phyloP scores from a whole-genome alignment of 2,329 filamentous ascomycete species.

The Geosmithia flava region DNA sequence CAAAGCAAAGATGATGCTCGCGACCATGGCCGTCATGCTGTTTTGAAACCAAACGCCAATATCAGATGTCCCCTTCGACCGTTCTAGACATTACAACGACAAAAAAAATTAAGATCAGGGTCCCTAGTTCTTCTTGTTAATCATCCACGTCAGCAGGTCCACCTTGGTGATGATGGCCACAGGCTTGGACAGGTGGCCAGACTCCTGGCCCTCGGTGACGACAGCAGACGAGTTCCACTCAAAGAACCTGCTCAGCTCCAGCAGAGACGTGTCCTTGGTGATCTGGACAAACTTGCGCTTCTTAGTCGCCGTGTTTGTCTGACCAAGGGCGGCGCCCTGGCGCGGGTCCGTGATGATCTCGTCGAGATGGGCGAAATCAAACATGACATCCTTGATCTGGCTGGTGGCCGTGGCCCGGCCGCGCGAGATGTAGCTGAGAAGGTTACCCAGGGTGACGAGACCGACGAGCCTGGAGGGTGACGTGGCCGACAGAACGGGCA shows the following conservation, averaged over 20 bases:
- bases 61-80: background rate
- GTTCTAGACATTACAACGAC: background rate
- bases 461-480: constrained; percentile 67
- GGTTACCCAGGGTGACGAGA: constrained; percentile 86
- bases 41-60: background rate
- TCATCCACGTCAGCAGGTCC: constrained; percentile 84
- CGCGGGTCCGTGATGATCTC: constrained; percentile 86
- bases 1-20: background rate
- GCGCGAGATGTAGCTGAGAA: constrained; percentile 79
- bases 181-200: constrained; percentile 51
- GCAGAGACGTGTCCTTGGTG: constrained; percentile 76
- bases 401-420: constrained; percentile 65
- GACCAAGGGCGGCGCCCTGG: constrained; percentile 35
- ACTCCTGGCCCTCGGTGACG: constrained; percentile 54
- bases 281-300: constrained; percentile 83
- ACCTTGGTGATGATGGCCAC: constrained; percentile 93
- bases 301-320: constrained; percentile 17
- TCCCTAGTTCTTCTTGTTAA: constrained; percentile 41
- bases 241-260: constrained; percentile 79
- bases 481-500: constrained; percentile 64
- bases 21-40: background rate
- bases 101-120: too few species aligned
- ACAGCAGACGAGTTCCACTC: constrained; percentile 97
- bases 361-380: constrained; percentile 78
- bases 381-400: constrained; percentile 84